These are phyloP conservation scores for Phoma herbarum DNA, from an alignment of 2,329 filamentous ascomycete genomes.

Conservation along the genomic window DNA sequence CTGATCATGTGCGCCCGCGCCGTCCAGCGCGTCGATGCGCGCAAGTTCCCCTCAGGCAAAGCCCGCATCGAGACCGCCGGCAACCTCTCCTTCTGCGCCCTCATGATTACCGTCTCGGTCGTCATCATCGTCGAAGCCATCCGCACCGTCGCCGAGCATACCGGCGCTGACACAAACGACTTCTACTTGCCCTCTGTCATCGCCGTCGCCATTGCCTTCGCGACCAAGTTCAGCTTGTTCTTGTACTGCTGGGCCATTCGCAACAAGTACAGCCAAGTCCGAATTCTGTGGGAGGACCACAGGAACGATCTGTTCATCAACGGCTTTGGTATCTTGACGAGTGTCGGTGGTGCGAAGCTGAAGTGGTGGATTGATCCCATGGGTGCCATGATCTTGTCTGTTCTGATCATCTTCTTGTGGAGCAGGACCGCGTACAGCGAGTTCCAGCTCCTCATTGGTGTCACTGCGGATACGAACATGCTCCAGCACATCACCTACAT, in stretches of 20 bases:
- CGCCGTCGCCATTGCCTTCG: conserved; percentile 83
- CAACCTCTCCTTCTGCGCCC: conserved; percentile 94
- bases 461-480: conserved; percentile 83
- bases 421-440: conserved; percentile 84
- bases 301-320: conserved; percentile 98
- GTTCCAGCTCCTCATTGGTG: conserved; percentile 90
- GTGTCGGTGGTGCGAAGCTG: conserved; percentile 87
- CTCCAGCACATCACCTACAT: conserved; percentile 97
- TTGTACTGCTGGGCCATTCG: conserved; percentile 91
- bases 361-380: conserved; percentile 95
- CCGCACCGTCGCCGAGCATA: conserved; percentile 68
- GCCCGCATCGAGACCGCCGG: conserved; percentile 93
- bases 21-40: conserved; percentile 84
- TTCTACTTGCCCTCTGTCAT: conserved; percentile 88
- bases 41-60: conserved; percentile 89
- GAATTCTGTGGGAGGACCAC: conserved; percentile 96
- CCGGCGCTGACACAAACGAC: conserved; percentile 59
- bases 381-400: conserved; percentile 84
- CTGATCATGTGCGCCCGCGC: conserved; percentile 88
- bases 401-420: conserved; percentile 83
- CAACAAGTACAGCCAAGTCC: conserved; percentile 89
- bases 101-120: conserved; percentile 92
- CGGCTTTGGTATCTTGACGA: conserved; percentile 88
- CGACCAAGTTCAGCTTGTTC: conserved; percentile 83
- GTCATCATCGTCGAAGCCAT: conserved; percentile 91